Conservation (phyloP, 805 yeast species). For the Candida saitoana region DNA sequence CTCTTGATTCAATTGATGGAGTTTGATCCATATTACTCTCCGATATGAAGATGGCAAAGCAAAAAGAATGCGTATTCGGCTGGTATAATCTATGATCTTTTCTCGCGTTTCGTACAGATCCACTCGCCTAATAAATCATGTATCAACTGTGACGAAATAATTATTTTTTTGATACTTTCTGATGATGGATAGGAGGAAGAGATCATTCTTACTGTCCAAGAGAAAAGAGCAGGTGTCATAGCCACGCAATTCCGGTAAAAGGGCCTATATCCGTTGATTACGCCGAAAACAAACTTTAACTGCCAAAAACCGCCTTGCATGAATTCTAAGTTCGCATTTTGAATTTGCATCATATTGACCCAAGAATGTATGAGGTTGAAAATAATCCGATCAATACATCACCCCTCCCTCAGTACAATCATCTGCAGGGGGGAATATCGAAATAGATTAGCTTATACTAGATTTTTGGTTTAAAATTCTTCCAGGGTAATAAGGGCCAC, state of each 20-base stretch:
- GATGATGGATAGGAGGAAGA: neutral
- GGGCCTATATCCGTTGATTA: neutral
- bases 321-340: neutral
- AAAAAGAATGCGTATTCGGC: neutral
- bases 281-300: neutral
- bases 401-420: no score
- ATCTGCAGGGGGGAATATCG: no score
- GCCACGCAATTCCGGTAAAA: neutral
- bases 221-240: neutral
- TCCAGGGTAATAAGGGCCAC: no score
- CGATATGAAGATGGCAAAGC: neutral
- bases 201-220: neutral
- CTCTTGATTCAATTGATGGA: neutral
- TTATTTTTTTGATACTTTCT: no score
- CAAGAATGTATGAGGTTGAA: no score
- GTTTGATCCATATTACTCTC: neutral
- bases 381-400: no score
- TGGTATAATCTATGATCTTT: neutral
- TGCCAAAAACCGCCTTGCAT: neutral
- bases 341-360: neutral
- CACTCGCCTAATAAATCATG: neutral
- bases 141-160: neutral
- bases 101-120: neutral
- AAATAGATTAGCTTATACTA: no score
- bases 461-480: no score